Base-by-base conservation (phyloP, 352 stramenopile species). In the Globisporangium orthogonon region DNA sequence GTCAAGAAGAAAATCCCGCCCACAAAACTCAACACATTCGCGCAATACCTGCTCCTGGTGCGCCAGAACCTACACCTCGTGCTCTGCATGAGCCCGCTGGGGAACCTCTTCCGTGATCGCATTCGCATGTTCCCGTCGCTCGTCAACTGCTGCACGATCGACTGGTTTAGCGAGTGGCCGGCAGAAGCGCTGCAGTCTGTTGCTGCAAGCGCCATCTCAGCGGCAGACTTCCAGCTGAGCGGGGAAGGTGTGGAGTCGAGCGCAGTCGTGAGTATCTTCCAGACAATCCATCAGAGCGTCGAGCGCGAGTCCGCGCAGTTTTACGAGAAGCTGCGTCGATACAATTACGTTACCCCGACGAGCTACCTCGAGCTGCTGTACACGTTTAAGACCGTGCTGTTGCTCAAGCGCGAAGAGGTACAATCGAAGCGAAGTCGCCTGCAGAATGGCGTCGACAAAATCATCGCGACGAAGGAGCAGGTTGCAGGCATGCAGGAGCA, bases 321-420 rank as follows among this genome's bases (percentile, higher is more conserved):
- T 60, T 94, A 93, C 35, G 73, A 93, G 18, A 76, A 94, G 52
- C 64, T 97, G 28, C 73, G 86, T 2, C 66, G 93, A 23, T 92
- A 96, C 68, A 97, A 97, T 68, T 97, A 98, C 69, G 93, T 97
- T 28, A 98, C 93, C 7, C 93, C 93, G 4, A 98, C 93, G 7
- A 96, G 84, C 47, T 98, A 98, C 54, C 62, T 98, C 7, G 91
- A 98, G 62, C 58, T 98, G n/a, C 61, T 98, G 17, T 83, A 91
- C 59, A 97, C 91, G 11, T 98, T 97, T 69, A 97, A 95, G 58
- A 88, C 77, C 1, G 86, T 97, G 17, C 62, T 98, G 39, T 60
- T 82, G n/a, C 67, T 86, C 40, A 96, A 97, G 60, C 73, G 91
- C 10, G 86, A 96, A 7, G 89, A 97, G 66, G 87, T 98, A 29